These are phyloP conservation scores for Rachicladosporium sp. DNA, from an alignment of 2,329 filamentous ascomycete genomes.

Conservation along the genomic window DNA sequence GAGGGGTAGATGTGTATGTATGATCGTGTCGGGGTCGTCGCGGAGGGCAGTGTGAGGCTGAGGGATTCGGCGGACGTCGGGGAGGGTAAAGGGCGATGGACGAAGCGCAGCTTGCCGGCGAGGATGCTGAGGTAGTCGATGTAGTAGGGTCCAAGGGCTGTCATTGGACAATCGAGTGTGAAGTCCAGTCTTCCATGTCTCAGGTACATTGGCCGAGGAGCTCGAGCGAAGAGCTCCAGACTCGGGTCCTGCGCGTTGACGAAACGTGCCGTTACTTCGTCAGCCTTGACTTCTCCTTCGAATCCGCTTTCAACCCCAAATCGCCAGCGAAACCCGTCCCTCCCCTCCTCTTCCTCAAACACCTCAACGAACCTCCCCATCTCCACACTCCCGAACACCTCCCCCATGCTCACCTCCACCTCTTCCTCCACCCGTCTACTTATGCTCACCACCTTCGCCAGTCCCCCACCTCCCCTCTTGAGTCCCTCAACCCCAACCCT, in stretches of 20 bases:
- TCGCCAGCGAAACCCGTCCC: conserved; percentile 62
- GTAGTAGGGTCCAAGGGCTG: conserved; percentile 60
- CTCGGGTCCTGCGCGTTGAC: conserved; percentile 43
- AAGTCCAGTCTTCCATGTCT: conserved; percentile 43
- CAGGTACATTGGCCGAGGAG: conserved; percentile 34
- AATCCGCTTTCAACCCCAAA: conserved; percentile 61
- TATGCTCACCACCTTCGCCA: conserved; percentile 40
- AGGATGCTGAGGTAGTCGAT: conserved; percentile 59
- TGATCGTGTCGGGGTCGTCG: too few relatives aligned
- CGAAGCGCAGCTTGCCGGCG: conserved; percentile 51
- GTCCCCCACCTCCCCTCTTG: conserved; percentile 19
- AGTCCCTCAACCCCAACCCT: conserved; percentile 62
- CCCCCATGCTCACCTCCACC: conserved; percentile 53
- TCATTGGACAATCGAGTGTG: conserved; percentile 40
- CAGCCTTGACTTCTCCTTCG: conserved; percentile 54
- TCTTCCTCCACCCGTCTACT: neutral
- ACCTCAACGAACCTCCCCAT: conserved; percentile 55
- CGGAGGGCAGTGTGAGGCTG: neutral
- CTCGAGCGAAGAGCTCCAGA: conserved; percentile 57
- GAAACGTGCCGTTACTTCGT: conserved; percentile 54
- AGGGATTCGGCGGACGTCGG: conserved; percentile 3
- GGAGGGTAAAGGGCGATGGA: conserved; percentile 28
- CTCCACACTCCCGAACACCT: conserved; percentile 60
- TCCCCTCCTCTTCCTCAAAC: conserved; percentile 32
- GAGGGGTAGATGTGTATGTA: conserved; percentile 59